Conservation (phyloP, 495 filamentous ascomycete species). For the Penicillium soppii region DNA sequence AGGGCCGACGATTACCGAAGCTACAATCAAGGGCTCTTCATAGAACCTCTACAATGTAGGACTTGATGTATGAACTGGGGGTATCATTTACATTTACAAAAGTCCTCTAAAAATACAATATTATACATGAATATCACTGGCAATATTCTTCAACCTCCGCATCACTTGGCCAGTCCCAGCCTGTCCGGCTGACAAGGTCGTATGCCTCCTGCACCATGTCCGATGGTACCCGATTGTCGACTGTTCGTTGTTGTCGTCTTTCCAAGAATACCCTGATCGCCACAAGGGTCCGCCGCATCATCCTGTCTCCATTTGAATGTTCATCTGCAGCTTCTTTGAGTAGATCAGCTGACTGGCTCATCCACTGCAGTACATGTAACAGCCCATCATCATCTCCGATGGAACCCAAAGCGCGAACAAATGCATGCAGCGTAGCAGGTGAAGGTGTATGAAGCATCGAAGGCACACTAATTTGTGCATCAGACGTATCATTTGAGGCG, state of each 20-base stretch:
- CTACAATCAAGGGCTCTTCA: too few relatives aligned
- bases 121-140: conserved; percentile 15
- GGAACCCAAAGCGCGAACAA: conserved; percentile 52
- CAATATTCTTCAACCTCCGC: conserved; percentile 50
- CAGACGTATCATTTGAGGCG: conserved; percentile 7
- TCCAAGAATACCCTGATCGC: conserved; percentile 57
- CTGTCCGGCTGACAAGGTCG: conserved; percentile 44
- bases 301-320: conserved; percentile 37
- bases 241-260: conserved; percentile 17
- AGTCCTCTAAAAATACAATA: conserved; percentile 24
- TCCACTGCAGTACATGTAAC: conserved; percentile 52
- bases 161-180: conserved; percentile 57
- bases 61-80: neutral
- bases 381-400: conserved; percentile 50
- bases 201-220: conserved; percentile 34
- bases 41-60: too few relatives aligned
- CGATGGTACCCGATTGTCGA: conserved; percentile 18
- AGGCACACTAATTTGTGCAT: conserved; percentile 26
- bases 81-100: conserved; percentile 20
- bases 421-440: conserved; percentile 50
- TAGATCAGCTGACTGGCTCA: conserved; percentile 39
- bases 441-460: conserved; percentile 40
- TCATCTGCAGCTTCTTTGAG: conserved; percentile 41
- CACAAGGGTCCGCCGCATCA: conserved; percentile 49
- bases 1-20: conserved; percentile 27